Percentiles rank a stretch among this genome's conserved stretches.
phyloP scores from a whole-genome alignment of 176 grass and related monocot species.

The Saccharum officinarum region DNA sequence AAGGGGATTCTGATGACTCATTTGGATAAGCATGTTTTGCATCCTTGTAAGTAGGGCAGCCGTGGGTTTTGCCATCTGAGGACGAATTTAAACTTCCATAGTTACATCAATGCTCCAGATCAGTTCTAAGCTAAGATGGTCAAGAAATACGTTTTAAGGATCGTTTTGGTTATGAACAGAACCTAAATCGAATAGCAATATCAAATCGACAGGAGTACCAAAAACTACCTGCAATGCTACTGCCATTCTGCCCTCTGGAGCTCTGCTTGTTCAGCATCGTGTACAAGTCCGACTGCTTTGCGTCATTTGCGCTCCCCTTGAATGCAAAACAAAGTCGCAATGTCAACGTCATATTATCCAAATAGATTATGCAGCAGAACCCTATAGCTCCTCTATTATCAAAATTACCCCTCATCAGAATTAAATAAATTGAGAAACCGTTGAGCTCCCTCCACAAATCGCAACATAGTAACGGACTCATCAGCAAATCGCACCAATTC shows the following conservation, averaged over 20 bases:
- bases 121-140: not conserved
- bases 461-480: not conserved
- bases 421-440: not conserved
- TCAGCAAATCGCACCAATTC: not conserved
- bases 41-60: conserved; percentile 38
- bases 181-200: not conserved
- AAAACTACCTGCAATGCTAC: conserved; percentile 16
- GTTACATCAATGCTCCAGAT: not conserved
- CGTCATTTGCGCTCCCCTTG: conserved; percentile 43
- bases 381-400: not conserved
- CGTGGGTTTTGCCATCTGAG: conserved; percentile 60
- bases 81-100: not conserved
- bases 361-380: not conserved
- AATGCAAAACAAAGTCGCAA: not conserved
- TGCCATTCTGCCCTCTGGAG: conserved; percentile 38
- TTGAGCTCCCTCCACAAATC: not conserved
- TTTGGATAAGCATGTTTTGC: conserved; percentile 45
- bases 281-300: conserved; percentile 40
- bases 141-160: not conserved
- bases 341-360: not conserved
- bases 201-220: not conserved
- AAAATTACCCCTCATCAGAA: not conserved
- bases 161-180: not conserved
- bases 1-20: conserved; percentile 61
- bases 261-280: conserved; percentile 56